Base-by-base conservation (phyloP, 805 yeast genomes). In the Monosporozyma aquatica region DNA sequence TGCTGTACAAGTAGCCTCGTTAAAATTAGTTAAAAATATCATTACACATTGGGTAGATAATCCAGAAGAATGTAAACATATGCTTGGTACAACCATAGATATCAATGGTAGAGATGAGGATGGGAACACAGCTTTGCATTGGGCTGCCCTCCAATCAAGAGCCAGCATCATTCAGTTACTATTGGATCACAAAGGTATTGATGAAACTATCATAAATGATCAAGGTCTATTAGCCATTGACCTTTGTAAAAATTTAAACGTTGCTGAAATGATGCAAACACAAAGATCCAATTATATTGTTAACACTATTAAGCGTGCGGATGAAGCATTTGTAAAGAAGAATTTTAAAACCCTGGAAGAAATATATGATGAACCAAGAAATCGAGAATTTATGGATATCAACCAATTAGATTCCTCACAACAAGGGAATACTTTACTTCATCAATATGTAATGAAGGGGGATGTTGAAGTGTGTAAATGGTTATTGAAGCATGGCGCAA, bases 101-200 rank as follows among this genome's bases (percentile, higher is more conserved):
- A 62, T 90, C 47, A 94, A 92, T 57, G 67, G 74, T 29, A 83
- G 76, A 49, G 95, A 89, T 53, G 66, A 68, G 3, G 80, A 84
- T 37, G 95, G 96, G 0, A 86, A 90, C 62, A 87, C 98, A 0
- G 92, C 97, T 0, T 69, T 92, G 37, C 99, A 92, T 61, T 62
- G 86, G 46, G 97, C 96, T 0, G 92, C 95, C 1, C 57, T 69
- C 35, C 74, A 80, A 29, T 76, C 85, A 15, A 71, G 97, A 42
- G 68, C 71, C 18, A 96, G 87, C 45, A 80, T 87, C 2, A 86
- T 87, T 21, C 72, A 75, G 45, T 70, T 74, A 43, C 65, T 94
- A 46, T 68, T 92, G 64, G 56, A 69, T 1, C 68, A 74, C 43
- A 69, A 64, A 24, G 77, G 79, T 2, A 81, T 90, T 50, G 87